A percentile compares a stretch with the other conserved stretches of the same genome.
Evolutionary conservation across 345 rosid species (phyloP).

Genomic region (Hibiscus trionum): DNA sequence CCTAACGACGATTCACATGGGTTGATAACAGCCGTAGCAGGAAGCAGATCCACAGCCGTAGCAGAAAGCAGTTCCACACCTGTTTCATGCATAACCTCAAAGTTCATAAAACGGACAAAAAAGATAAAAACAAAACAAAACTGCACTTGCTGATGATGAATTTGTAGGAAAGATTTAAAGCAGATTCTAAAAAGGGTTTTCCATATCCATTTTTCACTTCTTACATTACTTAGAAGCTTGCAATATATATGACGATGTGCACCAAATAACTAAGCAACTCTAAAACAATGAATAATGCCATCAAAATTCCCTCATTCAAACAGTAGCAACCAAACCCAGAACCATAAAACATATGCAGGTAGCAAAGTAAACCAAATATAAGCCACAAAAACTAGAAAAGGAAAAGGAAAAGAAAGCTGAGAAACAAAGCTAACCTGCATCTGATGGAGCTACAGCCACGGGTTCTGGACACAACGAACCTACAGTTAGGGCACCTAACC

Average conservation of each 20-base stretch:
- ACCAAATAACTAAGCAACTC: no score
- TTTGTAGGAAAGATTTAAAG: no score
- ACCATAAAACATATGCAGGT: neutral
- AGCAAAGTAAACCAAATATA: neutral
- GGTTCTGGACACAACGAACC: slow-evolving; percentile 34
- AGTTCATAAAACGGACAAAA: no score
- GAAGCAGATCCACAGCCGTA: slow-evolving; percentile 31
- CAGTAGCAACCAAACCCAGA: neutral
- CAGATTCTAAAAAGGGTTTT: no score
- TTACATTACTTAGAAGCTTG: no score
- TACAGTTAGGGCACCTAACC: slow-evolving; percentile 34
- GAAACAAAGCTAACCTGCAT: slow-evolving; percentile 30
- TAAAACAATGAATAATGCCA: no score
- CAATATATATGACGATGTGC: no score
- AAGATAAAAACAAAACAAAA: neutral
- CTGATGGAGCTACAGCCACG: slow-evolving; percentile 30
- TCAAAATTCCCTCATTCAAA: neutral
- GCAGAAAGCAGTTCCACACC: slow-evolving; percentile 45
- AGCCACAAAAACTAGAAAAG: neutral
- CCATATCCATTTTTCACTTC: no score
- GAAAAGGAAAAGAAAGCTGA: neutral
- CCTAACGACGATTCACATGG: neutral
- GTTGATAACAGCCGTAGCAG: neutral
- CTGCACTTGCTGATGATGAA: no score
- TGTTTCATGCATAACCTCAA: neutral